A percentile compares a stretch with the other conserved stretches of the same genome.
Evolutionary conservation across 164 flowering plant genomes (phyloP).

Genomic region (Magnolia sinica): DNA sequence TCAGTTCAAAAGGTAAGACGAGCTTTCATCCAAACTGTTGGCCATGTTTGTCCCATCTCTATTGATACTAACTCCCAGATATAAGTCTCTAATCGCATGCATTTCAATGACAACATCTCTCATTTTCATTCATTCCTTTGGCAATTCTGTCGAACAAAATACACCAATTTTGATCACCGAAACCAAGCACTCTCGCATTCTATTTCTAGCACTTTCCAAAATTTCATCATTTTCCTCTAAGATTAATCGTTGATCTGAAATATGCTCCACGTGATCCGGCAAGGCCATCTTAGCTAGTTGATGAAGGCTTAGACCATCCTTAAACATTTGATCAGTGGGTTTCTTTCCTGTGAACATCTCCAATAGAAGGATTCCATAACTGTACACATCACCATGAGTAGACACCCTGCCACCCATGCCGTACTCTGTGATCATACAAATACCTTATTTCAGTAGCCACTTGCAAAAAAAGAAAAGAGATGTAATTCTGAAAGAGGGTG

Average conservation of each 20-base stretch:
- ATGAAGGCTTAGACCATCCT: slow-evolving; percentile 4
- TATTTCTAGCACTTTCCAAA: neutral
- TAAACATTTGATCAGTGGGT: slow-evolving; percentile 12
- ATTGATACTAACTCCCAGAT: neutral
- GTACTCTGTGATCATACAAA: slow-evolving; percentile 15
- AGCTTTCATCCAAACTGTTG: neutral
- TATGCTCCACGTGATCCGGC: slow-evolving; percentile 2
- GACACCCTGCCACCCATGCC: slow-evolving; percentile 22
- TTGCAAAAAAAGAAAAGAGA: no score
- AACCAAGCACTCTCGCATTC: neutral
- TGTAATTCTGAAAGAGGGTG: no score
- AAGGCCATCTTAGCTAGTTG: neutral
- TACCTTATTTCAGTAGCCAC: no score
- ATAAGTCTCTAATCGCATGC: neutral
- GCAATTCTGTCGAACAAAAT: slow-evolving; percentile 8
- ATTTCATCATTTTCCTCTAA: neutral
- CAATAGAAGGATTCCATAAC: slow-evolving; percentile 11
- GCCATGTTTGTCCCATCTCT: neutral
- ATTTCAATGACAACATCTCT: slow-evolving; percentile 7
- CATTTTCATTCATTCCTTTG: slow-evolving; percentile 1
- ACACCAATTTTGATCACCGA: slow-evolving; percentile 9
- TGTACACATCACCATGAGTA: slow-evolving; percentile 18
- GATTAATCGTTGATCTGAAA: neutral
- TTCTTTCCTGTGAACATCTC: slow-evolving; percentile 16
- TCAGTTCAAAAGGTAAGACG: neutral